These are phyloP conservation scores for Hygrophila difformis DNA, from an alignment of 257 asterid species.

Conservation along the genomic window DNA sequence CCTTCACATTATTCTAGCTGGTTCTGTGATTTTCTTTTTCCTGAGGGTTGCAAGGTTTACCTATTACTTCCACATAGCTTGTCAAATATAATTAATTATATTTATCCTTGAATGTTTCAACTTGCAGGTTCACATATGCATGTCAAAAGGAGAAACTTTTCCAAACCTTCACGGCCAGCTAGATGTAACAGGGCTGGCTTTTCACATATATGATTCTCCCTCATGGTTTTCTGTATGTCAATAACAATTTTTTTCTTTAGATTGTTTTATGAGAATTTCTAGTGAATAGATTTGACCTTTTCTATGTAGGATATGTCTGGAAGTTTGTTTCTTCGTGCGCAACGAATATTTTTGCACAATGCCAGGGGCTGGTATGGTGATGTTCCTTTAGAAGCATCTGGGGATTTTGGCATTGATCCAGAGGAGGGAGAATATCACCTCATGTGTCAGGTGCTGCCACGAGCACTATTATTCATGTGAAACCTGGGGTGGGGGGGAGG, in stretches of 20 bases:
- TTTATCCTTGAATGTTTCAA: conserved; percentile 13
- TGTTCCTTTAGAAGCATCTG: conserved; percentile 96
- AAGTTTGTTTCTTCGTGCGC: conserved; percentile 89
- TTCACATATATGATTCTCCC: conserved; percentile 86
- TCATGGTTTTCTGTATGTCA: conserved; percentile 75
- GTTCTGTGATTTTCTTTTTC: too few species aligned
- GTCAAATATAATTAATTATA: conserved; percentile 8
- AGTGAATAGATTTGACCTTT: conserved; percentile 17
- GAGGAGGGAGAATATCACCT: conserved; percentile 97
- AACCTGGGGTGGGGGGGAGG: too few species aligned
- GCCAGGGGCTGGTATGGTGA: conserved; percentile 99
- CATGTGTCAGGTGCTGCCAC: conserved; percentile 80
- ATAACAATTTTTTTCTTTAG: not conserved
- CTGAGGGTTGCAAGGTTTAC: too few species aligned
- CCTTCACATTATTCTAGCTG: too few species aligned
- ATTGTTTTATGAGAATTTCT: conserved; percentile 12
- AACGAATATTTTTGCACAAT: conserved; percentile 87
- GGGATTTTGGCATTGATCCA: conserved; percentile 96
- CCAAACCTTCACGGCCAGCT: conserved; percentile 98
- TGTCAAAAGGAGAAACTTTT: conserved; percentile 90
- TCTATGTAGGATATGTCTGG: conserved; percentile 72
- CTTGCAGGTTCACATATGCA: conserved; percentile 93
- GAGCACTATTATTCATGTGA: conserved; percentile 5
- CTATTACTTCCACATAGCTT: not conserved
- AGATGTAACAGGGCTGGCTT: conserved; percentile 85